phyloP scores from a whole-genome alignment of 140 eudicot genomes.

The Flaveria floridana region DNA sequence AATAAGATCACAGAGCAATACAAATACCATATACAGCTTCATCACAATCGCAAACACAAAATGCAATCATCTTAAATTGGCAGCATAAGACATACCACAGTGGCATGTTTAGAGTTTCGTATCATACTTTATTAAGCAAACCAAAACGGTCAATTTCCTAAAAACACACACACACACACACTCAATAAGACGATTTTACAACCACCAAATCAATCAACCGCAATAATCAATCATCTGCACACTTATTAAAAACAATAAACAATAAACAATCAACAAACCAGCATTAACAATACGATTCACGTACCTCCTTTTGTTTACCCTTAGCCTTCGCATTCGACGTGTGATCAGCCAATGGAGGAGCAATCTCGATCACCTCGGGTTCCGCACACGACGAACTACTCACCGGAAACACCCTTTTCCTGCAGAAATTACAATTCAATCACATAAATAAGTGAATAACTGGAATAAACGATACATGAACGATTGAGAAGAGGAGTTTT shows the following conservation, averaged over 20 bases:
- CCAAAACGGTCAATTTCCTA: too few species aligned
- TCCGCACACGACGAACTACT: constrained; percentile 50
- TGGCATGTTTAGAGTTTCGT: neutral
- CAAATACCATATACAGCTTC: too few species aligned
- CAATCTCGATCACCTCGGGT: constrained; percentile 62
- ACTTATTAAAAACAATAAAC: neutral
- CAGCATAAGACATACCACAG: neutral
- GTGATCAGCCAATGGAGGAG: constrained; percentile 41
- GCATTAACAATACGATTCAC: neutral
- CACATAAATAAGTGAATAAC: neutral
- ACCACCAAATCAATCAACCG: neutral
- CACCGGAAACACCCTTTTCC: constrained; percentile 50
- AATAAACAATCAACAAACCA: neutral
- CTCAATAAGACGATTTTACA: too few species aligned
- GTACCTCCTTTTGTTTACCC: constrained; percentile 54
- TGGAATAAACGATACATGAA: constrained; percentile 8
- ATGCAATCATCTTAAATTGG: neutral
- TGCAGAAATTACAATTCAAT: constrained; percentile 28
- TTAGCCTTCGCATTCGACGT: constrained; percentile 33
- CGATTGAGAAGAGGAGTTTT: constrained; percentile 2
- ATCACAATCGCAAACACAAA: neutral
- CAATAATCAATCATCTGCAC: neutral
- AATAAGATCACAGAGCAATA: too few species aligned
- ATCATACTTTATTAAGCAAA: neutral
- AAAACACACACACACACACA: too few species aligned